phyloP scores from a whole-genome alignment of 768 basidiomycete genomes.

The Aureoboletus auriporus region DNA sequence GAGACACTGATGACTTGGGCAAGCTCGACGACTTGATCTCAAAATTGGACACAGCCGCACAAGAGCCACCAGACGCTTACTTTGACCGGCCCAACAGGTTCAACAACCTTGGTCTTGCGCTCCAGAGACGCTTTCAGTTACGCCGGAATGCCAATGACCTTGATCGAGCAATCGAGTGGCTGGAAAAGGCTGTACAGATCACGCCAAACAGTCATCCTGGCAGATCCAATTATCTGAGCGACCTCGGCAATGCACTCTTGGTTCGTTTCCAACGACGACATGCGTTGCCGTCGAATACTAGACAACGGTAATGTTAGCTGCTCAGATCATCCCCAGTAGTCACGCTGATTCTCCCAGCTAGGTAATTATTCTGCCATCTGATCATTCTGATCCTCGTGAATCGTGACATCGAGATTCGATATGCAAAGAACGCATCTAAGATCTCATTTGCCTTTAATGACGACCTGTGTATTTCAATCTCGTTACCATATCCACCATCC shows the following conservation, averaged over 20 bases:
- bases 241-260: not conserved
- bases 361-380: not conserved
- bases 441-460: too few relatives aligned
- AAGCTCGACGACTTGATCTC: not conserved
- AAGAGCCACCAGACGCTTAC: not conserved
- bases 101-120: not conserved
- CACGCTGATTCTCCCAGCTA: not conserved
- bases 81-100: slow-evolving; percentile 1
- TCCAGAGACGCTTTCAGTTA: slow-evolving; percentile 1
- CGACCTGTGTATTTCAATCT: too few relatives aligned
- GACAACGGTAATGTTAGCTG: not conserved
- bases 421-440: too few relatives aligned
- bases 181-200: not conserved
- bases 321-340: not conserved
- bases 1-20: not conserved
- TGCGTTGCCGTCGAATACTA: not conserved
- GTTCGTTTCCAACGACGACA: not conserved
- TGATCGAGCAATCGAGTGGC: not conserved
- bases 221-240: not conserved
- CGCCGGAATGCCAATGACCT: not conserved
- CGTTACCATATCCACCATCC: too few relatives aligned
- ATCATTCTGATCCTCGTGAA: too few relatives aligned
- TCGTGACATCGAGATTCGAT: too few relatives aligned
- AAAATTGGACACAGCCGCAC: not conserved
- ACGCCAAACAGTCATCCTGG: not conserved